Percentiles rank a stretch among this genome's conserved stretches.
Conservation (phyloP, 2,329 filamentous ascomycete species). For the Dothideomycetes sp. region DNA sequence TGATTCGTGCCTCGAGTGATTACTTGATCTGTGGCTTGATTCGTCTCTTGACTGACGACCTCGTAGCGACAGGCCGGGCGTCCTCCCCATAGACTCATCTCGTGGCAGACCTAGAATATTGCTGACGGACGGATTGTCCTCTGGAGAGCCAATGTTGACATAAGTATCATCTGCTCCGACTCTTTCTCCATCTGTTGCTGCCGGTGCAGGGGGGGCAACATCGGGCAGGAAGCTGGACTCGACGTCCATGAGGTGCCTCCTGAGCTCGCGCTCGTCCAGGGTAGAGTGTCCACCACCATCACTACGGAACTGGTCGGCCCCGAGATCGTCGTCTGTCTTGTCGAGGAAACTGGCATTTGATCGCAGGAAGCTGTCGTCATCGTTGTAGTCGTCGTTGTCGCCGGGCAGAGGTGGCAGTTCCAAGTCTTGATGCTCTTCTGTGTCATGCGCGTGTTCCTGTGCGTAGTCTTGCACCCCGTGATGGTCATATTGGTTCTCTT, state of each 20-base stretch:
- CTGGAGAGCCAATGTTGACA: constrained; percentile 18
- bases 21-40: constrained; percentile 25
- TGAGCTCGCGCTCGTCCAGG: constrained; percentile 46
- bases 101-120: neutral
- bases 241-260: constrained; percentile 47
- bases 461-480: no score
- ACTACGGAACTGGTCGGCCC: neutral
- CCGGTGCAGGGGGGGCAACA: constrained; percentile 23
- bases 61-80: no score
- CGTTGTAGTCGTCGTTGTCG: no score
- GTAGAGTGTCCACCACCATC: neutral
- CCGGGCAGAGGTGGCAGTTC: neutral
- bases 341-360: neutral
- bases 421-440: neutral
- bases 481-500: no score
- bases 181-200: constrained; percentile 24
- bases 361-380: neutral
- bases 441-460: no score
- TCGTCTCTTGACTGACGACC: neutral
- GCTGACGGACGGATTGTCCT: constrained; percentile 1
- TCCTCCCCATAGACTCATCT: neutral
- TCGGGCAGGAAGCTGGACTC: constrained; percentile 55
- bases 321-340: neutral
- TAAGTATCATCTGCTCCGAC: constrained; percentile 35
- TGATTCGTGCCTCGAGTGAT: constrained; percentile 13